A percentile compares a stretch with the other conserved stretches of the same genome.
Conservation (phyloP, 73 alveolate genomes). For the Blepharisma japonicum region DNA sequence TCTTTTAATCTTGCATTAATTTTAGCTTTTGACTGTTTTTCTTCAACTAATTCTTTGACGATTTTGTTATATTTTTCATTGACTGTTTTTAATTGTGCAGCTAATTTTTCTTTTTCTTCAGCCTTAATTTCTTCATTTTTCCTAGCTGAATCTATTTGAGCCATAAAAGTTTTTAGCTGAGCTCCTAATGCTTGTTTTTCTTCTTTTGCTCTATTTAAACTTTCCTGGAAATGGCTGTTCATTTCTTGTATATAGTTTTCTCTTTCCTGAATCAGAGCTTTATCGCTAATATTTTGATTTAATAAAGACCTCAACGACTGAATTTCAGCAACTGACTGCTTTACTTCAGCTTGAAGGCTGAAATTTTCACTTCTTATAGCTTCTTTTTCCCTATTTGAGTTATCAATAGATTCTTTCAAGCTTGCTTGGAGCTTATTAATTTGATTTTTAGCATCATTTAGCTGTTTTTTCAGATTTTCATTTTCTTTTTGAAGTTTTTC, state of each 20-base stretch:
- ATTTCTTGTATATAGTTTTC: conserved; percentile 19
- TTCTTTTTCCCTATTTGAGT: not conserved
- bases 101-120: no score
- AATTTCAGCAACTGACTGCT: not conserved
- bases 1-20: no score
- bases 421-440: not conserved
- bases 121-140: conserved; percentile 5
- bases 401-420: not conserved
- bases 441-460: not conserved
- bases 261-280: not conserved
- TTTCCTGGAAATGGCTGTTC: not conserved
- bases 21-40: no score
- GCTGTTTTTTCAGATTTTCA: not conserved
- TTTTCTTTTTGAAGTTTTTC: not conserved
- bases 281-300: not conserved
- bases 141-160: not conserved
- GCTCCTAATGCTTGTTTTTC: not conserved
- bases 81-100: no score
- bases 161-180: not conserved
- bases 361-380: not conserved
- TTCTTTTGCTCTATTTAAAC: not conserved
- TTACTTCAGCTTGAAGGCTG: not conserved
- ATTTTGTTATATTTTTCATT: no score
- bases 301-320: not conserved
- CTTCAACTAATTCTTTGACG: no score